Percentiles rank a stretch among this genome's conserved stretches.
Evolutionary conservation across 176 grass and related monocot species (phyloP).

Genomic region (Sorghum bicolor): DNA sequence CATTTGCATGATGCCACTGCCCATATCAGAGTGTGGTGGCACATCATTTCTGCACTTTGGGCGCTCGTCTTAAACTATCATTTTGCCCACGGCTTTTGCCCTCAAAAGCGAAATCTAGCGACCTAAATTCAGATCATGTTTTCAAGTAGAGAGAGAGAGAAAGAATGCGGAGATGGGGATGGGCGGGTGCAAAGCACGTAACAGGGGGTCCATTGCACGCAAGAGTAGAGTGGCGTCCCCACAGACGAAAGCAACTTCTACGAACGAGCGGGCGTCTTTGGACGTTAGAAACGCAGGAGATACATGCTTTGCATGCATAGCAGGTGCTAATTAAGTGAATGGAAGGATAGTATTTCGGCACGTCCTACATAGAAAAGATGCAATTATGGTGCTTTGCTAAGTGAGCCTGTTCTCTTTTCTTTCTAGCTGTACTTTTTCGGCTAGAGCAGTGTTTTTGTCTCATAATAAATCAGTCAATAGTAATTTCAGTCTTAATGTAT

Average conservation of each 20-base stretch:
- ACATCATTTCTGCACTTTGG: neutral
- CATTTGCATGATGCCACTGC: neutral
- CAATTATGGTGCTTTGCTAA: neutral
- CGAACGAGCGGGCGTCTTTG: neutral
- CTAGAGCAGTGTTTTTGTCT: no score
- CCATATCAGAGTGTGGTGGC: neutral
- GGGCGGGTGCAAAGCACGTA: neutral
- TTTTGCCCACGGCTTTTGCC: neutral
- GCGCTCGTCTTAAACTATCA: constrained; percentile 26
- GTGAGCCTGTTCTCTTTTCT: no score
- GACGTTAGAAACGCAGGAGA: neutral
- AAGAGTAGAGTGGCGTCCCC: neutral
- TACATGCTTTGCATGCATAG: neutral
- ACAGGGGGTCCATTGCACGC: neutral
- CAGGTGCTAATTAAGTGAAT: no score
- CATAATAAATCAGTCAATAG: no score
- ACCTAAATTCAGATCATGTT: neutral
- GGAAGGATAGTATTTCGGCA: no score
- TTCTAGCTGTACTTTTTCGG: no score
- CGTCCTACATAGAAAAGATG: neutral
- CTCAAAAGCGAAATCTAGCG: constrained; percentile 8
- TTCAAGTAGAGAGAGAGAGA: no score
- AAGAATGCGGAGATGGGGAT: neutral
- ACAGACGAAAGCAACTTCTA: neutral
- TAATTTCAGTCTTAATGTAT: no score